phyloP scores from a whole-genome alignment of 441 rosid genomes.

The Melastoma candidum region DNA sequence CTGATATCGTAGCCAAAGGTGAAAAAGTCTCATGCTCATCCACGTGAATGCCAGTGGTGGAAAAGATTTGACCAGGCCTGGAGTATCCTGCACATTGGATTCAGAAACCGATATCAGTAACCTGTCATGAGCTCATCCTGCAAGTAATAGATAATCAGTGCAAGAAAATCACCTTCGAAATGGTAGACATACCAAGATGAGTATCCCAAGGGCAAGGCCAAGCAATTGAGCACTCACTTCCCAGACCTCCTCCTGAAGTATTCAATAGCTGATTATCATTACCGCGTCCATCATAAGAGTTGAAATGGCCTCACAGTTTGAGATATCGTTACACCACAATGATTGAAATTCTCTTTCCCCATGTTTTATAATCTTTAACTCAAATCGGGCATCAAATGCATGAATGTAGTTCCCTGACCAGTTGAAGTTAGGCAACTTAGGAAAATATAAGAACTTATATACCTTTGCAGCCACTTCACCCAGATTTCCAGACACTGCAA shows the following conservation, averaged over 20 bases:
- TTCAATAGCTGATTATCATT: no score
- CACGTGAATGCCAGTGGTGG: conserved; percentile 60
- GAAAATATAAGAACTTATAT: conserved; percentile 11
- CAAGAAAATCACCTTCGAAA: conserved; percentile 4
- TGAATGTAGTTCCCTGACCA: no score
- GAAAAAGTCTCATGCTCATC: conserved; percentile 65
- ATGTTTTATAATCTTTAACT: no score
- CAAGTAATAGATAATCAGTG: conserved; percentile 4
- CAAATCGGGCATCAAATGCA: no score
- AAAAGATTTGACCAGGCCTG: conserved; percentile 72
- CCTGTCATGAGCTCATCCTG: conserved; percentile 15
- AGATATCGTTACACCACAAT: no score
- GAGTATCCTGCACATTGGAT: conserved; percentile 59
- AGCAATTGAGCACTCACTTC: conserved; percentile 93
- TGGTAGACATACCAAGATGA: conserved; percentile 52
- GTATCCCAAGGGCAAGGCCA: conserved; percentile 80
- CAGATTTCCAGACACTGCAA: conserved; percentile 75
- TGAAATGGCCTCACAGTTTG: no score
- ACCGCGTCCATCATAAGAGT: no score
- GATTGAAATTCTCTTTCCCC: no score
- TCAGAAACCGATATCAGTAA: neutral
- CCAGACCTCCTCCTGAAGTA: conserved; percentile 94
- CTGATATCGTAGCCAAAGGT: conserved; percentile 89
- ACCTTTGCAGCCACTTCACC: conserved; percentile 99
- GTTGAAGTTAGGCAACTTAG: neutral